Evolutionary conservation across 129 eudicot species (phyloP).

Genomic region (Tagetes patula): DNA sequence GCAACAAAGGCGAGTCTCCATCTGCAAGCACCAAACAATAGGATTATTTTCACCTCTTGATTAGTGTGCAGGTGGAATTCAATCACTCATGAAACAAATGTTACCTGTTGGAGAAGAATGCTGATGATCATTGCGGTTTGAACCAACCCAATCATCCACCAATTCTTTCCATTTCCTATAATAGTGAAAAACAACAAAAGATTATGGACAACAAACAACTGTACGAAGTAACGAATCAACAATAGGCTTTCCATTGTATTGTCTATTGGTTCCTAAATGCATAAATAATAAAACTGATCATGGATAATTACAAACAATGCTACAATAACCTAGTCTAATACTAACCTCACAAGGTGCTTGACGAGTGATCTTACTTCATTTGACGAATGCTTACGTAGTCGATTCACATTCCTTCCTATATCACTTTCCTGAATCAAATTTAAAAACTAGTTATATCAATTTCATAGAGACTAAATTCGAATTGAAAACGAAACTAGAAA

Average conservation of each 20-base stretch:
- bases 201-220: neutral
- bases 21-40: slow-evolving; percentile 42
- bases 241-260: neutral
- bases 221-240: neutral
- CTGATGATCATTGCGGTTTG: slow-evolving; percentile 39
- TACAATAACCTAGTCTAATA: too few relatives aligned
- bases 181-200: slow-evolving; percentile 13
- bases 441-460: too few relatives aligned
- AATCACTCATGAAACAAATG: neutral
- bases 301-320: too few relatives aligned
- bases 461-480: too few relatives aligned
- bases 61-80: too few relatives aligned
- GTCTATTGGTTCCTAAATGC: too few relatives aligned
- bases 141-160: slow-evolving; percentile 96
- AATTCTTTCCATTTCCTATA: slow-evolving; percentile 88
- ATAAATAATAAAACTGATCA: too few relatives aligned
- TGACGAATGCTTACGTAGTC: slow-evolving; percentile 76
- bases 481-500: too few relatives aligned
- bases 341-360: slow-evolving; percentile 81
- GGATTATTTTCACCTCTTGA: neutral
- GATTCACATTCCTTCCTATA: slow-evolving; percentile 87
- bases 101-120: slow-evolving; percentile 60
- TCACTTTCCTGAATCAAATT: slow-evolving; percentile 66
- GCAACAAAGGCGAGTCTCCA: slow-evolving; percentile 73
- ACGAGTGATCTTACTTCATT: slow-evolving; percentile 68